Evolutionary conservation across 2,329 filamentous ascomycete species (phyloP).

Genomic region (Aureobasidium sp.): DNA sequence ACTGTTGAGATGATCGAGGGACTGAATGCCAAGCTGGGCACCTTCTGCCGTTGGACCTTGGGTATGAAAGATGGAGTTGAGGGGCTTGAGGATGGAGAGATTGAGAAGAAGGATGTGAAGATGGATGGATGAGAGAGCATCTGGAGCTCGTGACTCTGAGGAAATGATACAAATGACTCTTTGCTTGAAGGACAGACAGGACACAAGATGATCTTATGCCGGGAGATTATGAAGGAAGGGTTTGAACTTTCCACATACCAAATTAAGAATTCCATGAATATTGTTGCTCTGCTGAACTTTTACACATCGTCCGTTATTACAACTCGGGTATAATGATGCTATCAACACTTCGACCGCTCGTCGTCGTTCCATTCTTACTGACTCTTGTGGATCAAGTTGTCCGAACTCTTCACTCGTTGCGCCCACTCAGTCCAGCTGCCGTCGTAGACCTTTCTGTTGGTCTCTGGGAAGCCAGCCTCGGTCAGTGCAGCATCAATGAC

Average conservation of each 20-base stretch:
- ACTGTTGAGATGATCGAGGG: constrained; percentile 8
- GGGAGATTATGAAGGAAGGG: neutral
- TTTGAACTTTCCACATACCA: neutral
- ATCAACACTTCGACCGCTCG: constrained; percentile 1
- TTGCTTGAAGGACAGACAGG: no score
- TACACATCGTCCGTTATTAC: neutral
- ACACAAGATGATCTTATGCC: no score
- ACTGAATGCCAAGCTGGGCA: neutral
- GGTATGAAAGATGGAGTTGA: constrained; percentile 6
- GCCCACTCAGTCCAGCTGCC: constrained; percentile 85
- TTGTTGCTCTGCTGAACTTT: constrained; percentile 2
- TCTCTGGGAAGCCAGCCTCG: constrained; percentile 78
- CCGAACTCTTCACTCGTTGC: constrained; percentile 37
- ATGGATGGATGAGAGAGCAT: neutral
- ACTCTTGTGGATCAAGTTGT: constrained; percentile 37
- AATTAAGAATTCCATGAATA: no score
- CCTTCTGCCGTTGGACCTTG: neutral
- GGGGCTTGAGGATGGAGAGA: neutral
- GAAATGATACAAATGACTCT: no score
- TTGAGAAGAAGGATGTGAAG: neutral
- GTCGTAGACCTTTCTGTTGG: constrained; percentile 85
- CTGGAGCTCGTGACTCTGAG: neutral
- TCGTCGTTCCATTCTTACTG: neutral
- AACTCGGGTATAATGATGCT: constrained; percentile 8
- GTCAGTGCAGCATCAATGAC: constrained; percentile 89